Evolutionary conservation across 495 filamentous ascomycete species (phyloP), one percentile per base, ranked within the genome.

Genomic region (Chaetomium tenue): DNA sequence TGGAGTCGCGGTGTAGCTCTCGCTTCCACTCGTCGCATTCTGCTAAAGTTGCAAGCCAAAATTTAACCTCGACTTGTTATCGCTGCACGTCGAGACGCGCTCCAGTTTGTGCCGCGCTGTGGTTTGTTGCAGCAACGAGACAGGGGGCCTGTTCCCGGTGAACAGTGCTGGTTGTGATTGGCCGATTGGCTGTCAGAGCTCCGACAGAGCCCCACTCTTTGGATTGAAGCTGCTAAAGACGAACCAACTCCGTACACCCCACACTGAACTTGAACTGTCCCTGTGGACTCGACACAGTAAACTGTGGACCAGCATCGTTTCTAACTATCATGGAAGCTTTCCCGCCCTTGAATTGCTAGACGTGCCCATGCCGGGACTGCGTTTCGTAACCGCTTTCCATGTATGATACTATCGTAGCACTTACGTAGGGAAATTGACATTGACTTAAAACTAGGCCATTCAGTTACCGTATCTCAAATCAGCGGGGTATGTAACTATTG

Each of bases 41-140:
- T 65, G 59, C 56, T 68, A 46, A 51, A 64, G 61, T 52, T 58
- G 54, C 44, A 30, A 52, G 16, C 57, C 46, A 61, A 61, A 71
- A 65, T 61, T 68, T 56, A 50, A 9, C 0, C 13, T 37, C 15
- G 39, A 18, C 55, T 44, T 47, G 13, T 58, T 25, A 15, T 26
- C 15, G 18, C 64, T 59, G 60, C 66, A 71, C 65, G 63, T 70
- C 69, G 60, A 69, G 71, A 73, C 71, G 71, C 71, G 71, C 47
- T 69, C 52, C 30, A 42, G 42, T 39, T 48, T 47, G 56, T 16
- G 28, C 63, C 57, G 60, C 63, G 63, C 66, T 61, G 61, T 47
- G 56, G 33, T 60, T 59, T 66, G 59, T 57, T 57, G 60, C 62
- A 51, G 46, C 37, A 58, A 51, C 61, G 39, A 44, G 37, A 16